These are phyloP conservation scores for Crataegus laevigata DNA, from an alignment of 306 rosid species.

Conservation along the genomic window DNA sequence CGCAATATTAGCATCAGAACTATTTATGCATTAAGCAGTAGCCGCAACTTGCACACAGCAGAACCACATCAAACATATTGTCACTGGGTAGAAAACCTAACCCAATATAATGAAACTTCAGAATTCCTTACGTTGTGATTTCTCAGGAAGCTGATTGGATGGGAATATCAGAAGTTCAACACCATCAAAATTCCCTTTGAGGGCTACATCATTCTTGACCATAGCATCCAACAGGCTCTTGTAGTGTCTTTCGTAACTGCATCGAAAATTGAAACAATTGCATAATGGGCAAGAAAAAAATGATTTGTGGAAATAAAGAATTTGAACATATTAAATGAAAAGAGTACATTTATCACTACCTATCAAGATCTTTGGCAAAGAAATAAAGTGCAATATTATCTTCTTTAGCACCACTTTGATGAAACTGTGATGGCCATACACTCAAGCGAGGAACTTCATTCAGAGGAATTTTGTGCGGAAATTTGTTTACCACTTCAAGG, in stretches of 20 bases:
- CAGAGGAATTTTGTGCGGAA: constrained; percentile 49
- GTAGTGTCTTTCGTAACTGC: constrained; percentile 73
- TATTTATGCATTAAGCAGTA: neutral
- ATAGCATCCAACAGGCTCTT: constrained; percentile 63
- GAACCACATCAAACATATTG: constrained; percentile 10
- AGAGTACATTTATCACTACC: constrained; percentile 32
- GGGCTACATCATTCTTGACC: constrained; percentile 82
- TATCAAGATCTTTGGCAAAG: constrained; percentile 77
- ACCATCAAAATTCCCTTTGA: constrained; percentile 61
- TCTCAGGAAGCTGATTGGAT: constrained; percentile 83
- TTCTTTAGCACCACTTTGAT: constrained; percentile 62
- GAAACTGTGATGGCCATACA: constrained; percentile 83
- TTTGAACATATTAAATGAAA: neutral
- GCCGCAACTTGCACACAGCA: constrained; percentile 6
- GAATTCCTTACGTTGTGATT: constrained; percentile 72
- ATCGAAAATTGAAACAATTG: constrained; percentile 13
- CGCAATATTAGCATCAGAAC: neutral
- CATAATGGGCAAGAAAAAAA: neutral
- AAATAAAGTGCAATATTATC: constrained; percentile 89
- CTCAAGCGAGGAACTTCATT: constrained; percentile 75
- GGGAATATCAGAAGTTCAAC: constrained; percentile 82
- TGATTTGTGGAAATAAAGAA: neutral
- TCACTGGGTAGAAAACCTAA: neutral
- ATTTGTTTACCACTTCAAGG: constrained; percentile 47
- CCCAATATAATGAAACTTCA: constrained; percentile 4